Conservation (phyloP, 2,329 filamentous ascomycete species). For the Aspergillus fijiensis region DNA sequence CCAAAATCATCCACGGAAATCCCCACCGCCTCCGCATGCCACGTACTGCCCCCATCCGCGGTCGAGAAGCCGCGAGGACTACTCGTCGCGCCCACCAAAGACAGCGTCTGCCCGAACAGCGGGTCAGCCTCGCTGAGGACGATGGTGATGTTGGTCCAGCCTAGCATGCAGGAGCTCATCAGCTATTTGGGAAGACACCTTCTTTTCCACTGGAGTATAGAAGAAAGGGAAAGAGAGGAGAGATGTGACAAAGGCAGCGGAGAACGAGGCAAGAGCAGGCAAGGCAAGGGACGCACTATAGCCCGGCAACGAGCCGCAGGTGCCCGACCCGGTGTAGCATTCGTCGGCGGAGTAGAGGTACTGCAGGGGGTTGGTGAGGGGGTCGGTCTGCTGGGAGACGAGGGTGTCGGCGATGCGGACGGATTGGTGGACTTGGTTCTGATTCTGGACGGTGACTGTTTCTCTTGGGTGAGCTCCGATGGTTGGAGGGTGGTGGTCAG, state of each 20-base stretch:
- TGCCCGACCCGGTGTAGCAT: constrained; percentile 4
- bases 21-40: not conserved
- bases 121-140: not conserved
- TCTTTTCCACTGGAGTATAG: not conserved
- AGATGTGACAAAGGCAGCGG: too few relatives aligned
- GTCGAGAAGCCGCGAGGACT: not conserved
- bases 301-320: constrained; percentile 6
- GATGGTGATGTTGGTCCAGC: not conserved
- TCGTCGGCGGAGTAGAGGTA: constrained; percentile 14
- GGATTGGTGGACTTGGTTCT: not conserved
- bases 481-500: not conserved
- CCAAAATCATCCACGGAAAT: not conserved
- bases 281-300: not conserved
- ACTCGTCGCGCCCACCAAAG: not conserved
- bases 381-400: constrained; percentile 9
- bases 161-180: not conserved
- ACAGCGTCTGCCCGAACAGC: not conserved
- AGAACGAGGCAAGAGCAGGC: too few relatives aligned
- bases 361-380: constrained; percentile 4
- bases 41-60: not conserved
- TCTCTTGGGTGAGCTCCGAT: not conserved
- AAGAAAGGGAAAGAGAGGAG: too few relatives aligned
- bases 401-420: not conserved
- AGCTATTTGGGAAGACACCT: too few relatives aligned
- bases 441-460: not conserved